Conservation (phyloP, 176 grass and related monocot species). For the Dactylis glomerata region DNA sequence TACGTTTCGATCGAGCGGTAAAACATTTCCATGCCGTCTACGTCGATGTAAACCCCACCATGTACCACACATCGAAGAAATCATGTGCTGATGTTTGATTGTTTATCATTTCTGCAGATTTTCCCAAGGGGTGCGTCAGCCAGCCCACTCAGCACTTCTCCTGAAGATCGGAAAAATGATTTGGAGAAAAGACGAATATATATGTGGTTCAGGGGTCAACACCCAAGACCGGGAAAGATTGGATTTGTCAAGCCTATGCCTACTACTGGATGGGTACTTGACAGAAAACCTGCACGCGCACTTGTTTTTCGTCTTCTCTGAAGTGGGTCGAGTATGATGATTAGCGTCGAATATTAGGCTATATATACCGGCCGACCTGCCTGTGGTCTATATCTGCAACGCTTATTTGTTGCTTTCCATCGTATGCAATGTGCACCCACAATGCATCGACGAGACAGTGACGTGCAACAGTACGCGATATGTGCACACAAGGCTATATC, state of each 20-base stretch:
- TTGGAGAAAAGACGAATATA: not conserved
- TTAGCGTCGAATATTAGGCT: not conserved
- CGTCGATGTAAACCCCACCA: not conserved
- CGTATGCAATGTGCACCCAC: not conserved
- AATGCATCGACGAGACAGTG: not conserved
- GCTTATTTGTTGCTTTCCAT: not conserved
- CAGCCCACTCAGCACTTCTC: not conserved
- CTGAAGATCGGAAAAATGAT: not conserved
- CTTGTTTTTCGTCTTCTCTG: not conserved
- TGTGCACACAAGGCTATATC: not conserved
- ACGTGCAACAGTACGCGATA: not conserved
- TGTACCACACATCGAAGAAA: not conserved
- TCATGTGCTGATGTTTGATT: not conserved
- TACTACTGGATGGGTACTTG: not conserved
- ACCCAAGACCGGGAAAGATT: not conserved
- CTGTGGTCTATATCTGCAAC: not conserved
- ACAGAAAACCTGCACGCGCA: not conserved
- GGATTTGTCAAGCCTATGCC: not conserved
- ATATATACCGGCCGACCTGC: not conserved
- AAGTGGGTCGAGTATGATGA: slow-evolving; percentile 9
- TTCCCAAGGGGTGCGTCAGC: not conserved
- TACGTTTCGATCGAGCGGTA: too few relatives aligned
- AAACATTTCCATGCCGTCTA: not conserved
- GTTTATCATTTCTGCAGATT: not conserved
- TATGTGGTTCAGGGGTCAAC: not conserved